Conservation (phyloP, 2,329 filamentous ascomycete genomes). For the Erysiphe neolycopersici region DNA sequence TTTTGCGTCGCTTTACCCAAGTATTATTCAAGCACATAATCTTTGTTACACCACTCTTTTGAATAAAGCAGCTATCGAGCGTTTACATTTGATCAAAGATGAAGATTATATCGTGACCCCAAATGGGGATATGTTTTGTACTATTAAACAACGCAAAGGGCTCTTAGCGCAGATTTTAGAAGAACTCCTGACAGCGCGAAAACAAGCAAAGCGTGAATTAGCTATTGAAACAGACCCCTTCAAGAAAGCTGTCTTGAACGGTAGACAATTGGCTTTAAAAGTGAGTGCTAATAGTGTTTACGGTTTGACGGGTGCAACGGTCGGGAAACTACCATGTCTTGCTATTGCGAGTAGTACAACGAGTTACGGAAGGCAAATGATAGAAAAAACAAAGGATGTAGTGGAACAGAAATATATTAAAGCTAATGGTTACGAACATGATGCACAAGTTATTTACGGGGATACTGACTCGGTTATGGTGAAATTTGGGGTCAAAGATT, state of each 20-base stretch:
- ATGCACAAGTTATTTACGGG: constrained; percentile 93
- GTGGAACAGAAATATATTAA: constrained; percentile 77
- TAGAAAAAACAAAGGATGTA: constrained; percentile 91
- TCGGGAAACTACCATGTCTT: constrained; percentile 83
- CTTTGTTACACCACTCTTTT: constrained; percentile 90
- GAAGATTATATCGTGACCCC: constrained; percentile 94
- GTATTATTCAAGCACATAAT: constrained; percentile 97
- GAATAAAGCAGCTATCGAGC: constrained; percentile 51
- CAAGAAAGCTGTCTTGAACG: constrained; percentile 93
- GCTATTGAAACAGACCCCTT: constrained; percentile 79
- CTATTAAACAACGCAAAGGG: constrained; percentile 67
- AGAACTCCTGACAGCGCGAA: constrained; percentile 73
- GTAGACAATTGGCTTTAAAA: constrained; percentile 87
- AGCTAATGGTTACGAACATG: constrained; percentile 78
- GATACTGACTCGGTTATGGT: constrained; percentile 99
- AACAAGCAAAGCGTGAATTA: constrained; percentile 77
- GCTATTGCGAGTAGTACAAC: constrained; percentile 93
- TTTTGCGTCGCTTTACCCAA: constrained; percentile 95
- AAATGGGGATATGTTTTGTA: constrained; percentile 82
- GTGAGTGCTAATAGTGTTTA: constrained; percentile 96
- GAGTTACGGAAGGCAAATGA: constrained; percentile 94
- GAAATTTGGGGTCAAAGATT: constrained; percentile 76
- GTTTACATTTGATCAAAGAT: constrained; percentile 52
- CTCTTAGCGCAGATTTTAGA: constrained; percentile 87
- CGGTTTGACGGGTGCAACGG: constrained; percentile 84